Percentiles rank a stretch among this genome's conserved stretches.
These are phyloP conservation scores for Spathaspora boniae DNA, from an alignment of 805 yeast species.

Conservation along the genomic window DNA sequence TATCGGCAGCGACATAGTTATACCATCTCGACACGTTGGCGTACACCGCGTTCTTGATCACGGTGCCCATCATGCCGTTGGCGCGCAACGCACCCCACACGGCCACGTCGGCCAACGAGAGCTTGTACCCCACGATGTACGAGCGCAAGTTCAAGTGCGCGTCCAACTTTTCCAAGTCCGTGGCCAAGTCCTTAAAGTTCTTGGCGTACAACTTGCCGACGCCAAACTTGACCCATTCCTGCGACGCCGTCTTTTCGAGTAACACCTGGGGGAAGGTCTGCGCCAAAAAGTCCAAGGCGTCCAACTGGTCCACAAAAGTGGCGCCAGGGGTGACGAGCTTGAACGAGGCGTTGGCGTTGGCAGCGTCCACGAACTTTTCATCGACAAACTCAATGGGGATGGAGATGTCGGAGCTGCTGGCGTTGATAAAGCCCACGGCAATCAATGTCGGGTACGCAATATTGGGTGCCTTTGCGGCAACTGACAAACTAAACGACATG, in stretches of 20 bases:
- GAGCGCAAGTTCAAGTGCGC: conserved; percentile 82
- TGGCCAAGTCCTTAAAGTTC: conserved; percentile 83
- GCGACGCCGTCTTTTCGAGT: conserved; percentile 35
- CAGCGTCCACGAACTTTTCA: conserved; percentile 51
- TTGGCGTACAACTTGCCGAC: conserved; percentile 66
- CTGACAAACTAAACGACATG: conserved; percentile 51
- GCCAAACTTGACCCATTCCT: conserved; percentile 67
- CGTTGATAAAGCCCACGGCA: conserved; percentile 73
- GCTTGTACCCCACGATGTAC: conserved; percentile 63
- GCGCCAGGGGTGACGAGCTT: conserved; percentile 40
- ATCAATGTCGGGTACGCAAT: conserved; percentile 77
- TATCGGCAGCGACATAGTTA: conserved; percentile 64
- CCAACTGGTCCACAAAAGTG: conserved; percentile 38
- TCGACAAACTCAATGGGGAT: conserved; percentile 67
- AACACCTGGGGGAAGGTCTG: conserved; percentile 48
- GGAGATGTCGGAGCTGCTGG: conserved; percentile 30
- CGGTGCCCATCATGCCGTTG: conserved; percentile 89
- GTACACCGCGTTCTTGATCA: conserved; percentile 79
- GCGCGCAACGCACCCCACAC: conserved; percentile 94
- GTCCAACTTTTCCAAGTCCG: conserved; percentile 76
- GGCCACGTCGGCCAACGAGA: conserved; percentile 77
- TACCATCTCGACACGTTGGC: conserved; percentile 94
- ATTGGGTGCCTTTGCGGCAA: conserved; percentile 84
- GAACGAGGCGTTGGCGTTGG: conserved; percentile 41
- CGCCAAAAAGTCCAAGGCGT: conserved; percentile 48